Base-by-base conservation (phyloP, 306 rosid genomes). In the Cucurbita moschata region DNA sequence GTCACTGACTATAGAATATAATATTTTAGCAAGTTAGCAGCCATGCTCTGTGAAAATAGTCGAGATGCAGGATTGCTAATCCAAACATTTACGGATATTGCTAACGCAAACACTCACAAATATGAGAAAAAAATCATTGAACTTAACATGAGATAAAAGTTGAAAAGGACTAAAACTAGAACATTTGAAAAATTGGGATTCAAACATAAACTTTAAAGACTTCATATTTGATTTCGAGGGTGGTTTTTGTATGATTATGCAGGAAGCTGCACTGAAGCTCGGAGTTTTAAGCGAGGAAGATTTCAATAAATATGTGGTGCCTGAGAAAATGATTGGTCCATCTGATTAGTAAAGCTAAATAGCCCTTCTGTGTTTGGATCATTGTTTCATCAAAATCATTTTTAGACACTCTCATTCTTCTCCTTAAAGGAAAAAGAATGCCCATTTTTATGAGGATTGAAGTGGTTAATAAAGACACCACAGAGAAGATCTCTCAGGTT, bases 311-410 rank as follows among this genome's bases (percentile, higher is more conserved):
- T 91, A 89, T 51, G 99, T 95, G 83, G 97, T 95, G 77, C 99
- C 97, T 6, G 96, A 89, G 87, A 89, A 95, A 83, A 95, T 95
- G 99, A 79, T 95, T 70, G 97, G 99, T 77, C 99, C 99, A 57
- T 46, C 92, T 21, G 96, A 86, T 80, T 88, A 79, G 87, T 21
- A 12, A 38, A 64, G 46, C 69, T 38, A 16, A 40, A 19, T 19
- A 46, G 11, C 11, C 40, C 68, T 39, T n/a, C 54, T 12, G 55
- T 10, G 68, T 8, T 73, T 73, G 43, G 43, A 57, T 14, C 67
- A 63, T 63, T 55, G 39, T 44, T 18, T 54, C 26, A 44, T 40
- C 53, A 56, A 43, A 57, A 58, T 21, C 5, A 56, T 14, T 69
- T 26, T 49, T 9, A 39, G 51, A 16, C 42, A 64, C 30, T 18